Base-by-base conservation (phyloP, 495 filamentous ascomycete species). In the Evernia prunastri region DNA sequence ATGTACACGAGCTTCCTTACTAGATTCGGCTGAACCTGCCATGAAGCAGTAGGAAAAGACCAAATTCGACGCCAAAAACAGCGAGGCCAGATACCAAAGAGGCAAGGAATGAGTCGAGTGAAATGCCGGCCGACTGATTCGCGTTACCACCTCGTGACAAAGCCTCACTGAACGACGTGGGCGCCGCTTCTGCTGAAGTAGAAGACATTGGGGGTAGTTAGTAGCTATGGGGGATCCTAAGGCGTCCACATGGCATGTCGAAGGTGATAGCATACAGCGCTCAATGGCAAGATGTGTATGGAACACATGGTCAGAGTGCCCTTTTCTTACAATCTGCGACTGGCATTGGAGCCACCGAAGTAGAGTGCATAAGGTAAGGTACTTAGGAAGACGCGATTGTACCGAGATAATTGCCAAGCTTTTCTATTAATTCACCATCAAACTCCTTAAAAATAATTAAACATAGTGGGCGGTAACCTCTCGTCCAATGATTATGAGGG, bases 21-120 rank as follows among this genome's bases (percentile, higher is more conserved):
- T 95, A 97, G 69, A 97, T 94, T 66, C 92, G 83, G 4, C 84
- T 84, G 49, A 96, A 74, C 69, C 88, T 92, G 62, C 87, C 82
- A 67, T 90, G 87, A 17, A 96, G 77, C 25, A 96, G 70, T 49
- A 93, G 68, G 70, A 97, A 97, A 43, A 91, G 70, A 42, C 87
- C 70, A 49, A 89, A 81, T 74, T 96, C 88, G 17, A 90, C 79
- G 33, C 84, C 89, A 72, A 96, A 97, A 56, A 94, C 79, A 37
- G 86, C 73, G 59, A 89, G 77, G 68, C 87, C 87, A 58, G 84
- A 82, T 25, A 80, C 83, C 68, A 96, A 73, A 61, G 92, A 92
- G 42, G 92, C 86, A 36, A 94, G 61, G 70, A 97, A 93, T 15
- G 87, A 77, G 45, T 71, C 70, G 37, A 83, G 67, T 0, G 79